A percentile compares a stretch with the other conserved stretches of the same genome.
Conservation (phyloP, 805 yeast genomes). For the Ascoidea rubescens region DNA sequence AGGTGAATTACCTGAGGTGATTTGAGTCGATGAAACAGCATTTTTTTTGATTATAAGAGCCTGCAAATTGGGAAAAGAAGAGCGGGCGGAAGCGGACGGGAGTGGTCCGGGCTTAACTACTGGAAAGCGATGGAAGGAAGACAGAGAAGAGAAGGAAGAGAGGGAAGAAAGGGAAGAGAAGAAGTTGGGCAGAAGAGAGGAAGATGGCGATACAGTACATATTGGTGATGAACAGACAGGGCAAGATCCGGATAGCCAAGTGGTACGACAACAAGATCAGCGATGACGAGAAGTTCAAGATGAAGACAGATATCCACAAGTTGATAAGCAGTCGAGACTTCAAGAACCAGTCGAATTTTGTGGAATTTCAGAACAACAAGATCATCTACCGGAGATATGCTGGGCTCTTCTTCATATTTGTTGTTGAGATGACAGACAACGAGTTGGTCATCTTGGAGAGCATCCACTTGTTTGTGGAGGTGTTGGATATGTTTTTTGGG, state of each 20-base stretch:
- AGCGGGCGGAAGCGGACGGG: background rate
- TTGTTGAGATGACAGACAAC: conserved; percentile 68
- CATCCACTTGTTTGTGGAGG: conserved; percentile 79
- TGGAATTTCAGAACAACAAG: conserved; percentile 52
- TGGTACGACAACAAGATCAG: conserved; percentile 42
- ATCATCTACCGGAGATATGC: conserved; percentile 84
- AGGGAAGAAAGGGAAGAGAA: conserved; percentile 18
- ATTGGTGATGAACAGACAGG: conserved; percentile 80
- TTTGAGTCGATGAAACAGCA: too few species aligned
- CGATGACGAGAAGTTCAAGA: conserved; percentile 29
- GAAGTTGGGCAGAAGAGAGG: background rate
- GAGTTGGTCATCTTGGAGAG: conserved; percentile 75
- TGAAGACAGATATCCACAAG: conserved; percentile 58
- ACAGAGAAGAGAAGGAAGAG: conserved; percentile 18
- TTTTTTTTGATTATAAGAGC: too few species aligned
- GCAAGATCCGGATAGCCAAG: conserved; percentile 76
- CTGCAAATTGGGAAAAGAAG: background rate
- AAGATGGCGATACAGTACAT: conserved; percentile 70
- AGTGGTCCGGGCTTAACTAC: conserved; percentile 9
- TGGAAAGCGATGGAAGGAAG: conserved; percentile 19
- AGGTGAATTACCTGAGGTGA: too few species aligned
- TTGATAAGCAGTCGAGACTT: conserved; percentile 74
- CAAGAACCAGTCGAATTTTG: conserved; percentile 70
- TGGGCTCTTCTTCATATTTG: conserved; percentile 77
- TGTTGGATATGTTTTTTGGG: conserved; percentile 72